These are phyloP conservation scores for Chamaecyparis obtusa DNA, from an alignment of 75 land plant genomes.

Conservation along the genomic window DNA sequence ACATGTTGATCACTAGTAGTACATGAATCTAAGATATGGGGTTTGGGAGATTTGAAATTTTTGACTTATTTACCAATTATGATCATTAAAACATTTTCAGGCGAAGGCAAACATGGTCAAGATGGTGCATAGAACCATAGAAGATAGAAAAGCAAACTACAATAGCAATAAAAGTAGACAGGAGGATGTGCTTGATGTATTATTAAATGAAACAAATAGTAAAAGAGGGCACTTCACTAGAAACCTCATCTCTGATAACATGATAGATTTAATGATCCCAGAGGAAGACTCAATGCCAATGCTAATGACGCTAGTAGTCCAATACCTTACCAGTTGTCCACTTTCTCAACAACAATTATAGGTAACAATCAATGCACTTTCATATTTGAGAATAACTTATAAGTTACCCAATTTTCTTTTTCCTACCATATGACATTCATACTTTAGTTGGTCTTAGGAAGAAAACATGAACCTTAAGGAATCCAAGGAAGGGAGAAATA, in stretches of 20 bases:
- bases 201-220: slow-evolving; percentile 20
- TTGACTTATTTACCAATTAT: background rate
- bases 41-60: background rate
- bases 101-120: slow-evolving; percentile 46
- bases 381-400: background rate
- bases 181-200: slow-evolving; percentile 37
- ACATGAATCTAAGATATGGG: background rate
- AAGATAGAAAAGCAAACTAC: slow-evolving; percentile 27
- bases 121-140: slow-evolving; percentile 33
- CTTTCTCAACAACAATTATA: slow-evolving; percentile 28
- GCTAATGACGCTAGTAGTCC: slow-evolving; percentile 53
- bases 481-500: slow-evolving; percentile 27
- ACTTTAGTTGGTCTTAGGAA: slow-evolving; percentile 21
- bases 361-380: slow-evolving; percentile 24
- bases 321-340: slow-evolving; percentile 51
- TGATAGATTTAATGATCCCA: slow-evolving; percentile 72
- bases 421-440: background rate
- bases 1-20: too few relatives aligned
- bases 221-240: slow-evolving; percentile 16
- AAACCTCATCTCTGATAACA: slow-evolving; percentile 46
- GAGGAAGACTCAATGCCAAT: slow-evolving; percentile 65
- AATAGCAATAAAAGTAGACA: slow-evolving; percentile 4
- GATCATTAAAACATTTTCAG: slow-evolving; percentile 24
- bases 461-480: slow-evolving; percentile 66
- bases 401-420: background rate